Evolutionary conservation across 345 rosid species (phyloP), one percentile per base, ranked within the genome.

Genomic region (Noccaea caerulescens): DNA sequence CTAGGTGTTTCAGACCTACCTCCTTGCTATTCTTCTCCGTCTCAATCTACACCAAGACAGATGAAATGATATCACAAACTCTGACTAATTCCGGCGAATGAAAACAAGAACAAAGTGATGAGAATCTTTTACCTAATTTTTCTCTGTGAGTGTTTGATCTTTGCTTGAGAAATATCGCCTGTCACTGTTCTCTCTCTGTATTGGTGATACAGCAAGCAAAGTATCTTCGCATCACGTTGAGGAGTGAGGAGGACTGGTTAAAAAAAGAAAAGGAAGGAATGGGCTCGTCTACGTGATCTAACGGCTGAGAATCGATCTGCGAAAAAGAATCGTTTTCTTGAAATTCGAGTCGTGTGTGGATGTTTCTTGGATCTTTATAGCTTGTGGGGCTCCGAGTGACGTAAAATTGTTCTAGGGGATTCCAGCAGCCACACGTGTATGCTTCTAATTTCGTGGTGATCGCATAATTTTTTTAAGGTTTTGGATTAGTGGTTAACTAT

Each of bases 1-100:
- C 88, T n/a, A 93, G 81, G 68, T 85, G 94, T 70, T 86, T 89
- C 76, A 93, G 83, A 32, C 64, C 86, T 47, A 44, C 51, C 11
- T 76, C 78, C 72, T 73, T 79, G 58, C 37, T 79, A 58, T 78
- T 85, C 10, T 14, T 53, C 79, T 88, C 92, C 69, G 81, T 81
- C 79, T 76, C 78, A 80, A 76, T 76, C 79, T 69, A 45, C 7
- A 60, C 54, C 54, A 30, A 52, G 52, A 23, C 12, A 38, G n/a
- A 39, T 4, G 2, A 13, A 45, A 34, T 60, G 66, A 54, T 46
- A 60, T 52, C 20, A 32, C 39, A 6, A 8, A 4, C 3, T 0
- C 0, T 5, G 57, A 25, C 27, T 23, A 14, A 23, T 23, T 51
- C 12, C 6, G 13, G 0, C 0, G 14, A 0, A 7, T n/a, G 9